phyloP scores from a whole-genome alignment of 345 rosid species.

The Brassica incana region DNA sequence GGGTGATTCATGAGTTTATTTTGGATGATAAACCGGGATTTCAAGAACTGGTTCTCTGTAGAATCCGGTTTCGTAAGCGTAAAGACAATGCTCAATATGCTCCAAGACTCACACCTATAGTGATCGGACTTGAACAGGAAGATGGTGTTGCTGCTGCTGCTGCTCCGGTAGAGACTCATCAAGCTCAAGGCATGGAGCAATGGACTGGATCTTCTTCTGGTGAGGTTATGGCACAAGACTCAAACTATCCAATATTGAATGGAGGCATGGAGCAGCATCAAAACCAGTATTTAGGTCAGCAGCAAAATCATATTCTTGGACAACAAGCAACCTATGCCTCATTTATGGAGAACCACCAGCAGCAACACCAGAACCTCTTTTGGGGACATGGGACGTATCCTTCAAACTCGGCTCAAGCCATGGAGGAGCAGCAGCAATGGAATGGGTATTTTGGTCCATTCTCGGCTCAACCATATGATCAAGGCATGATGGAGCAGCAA shows the following conservation, averaged over 20 bases:
- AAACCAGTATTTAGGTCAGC: neutral
- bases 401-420: neutral
- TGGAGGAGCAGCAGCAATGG: neutral
- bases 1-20: conserved; percentile 28
- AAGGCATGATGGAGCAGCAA: conserved; percentile 1
- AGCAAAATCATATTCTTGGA: neutral
- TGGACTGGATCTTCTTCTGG: neutral
- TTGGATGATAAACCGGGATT: neutral
- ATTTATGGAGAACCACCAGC: neutral
- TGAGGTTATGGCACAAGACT: neutral
- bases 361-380: neutral
- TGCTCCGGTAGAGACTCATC: conserved; percentile 8
- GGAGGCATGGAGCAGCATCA: neutral
- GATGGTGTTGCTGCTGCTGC: neutral
- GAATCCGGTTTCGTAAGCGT: neutral
- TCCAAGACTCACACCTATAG: conserved; percentile 8
- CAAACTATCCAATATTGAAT: neutral
- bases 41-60: conserved; percentile 1
- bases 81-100: neutral
- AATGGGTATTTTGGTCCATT: neutral
- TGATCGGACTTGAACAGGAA: neutral
- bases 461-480: neutral
- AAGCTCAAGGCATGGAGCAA: neutral
- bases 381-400: neutral
- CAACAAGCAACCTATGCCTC: neutral